These are phyloP conservation scores for Raddia guianensis DNA, from an alignment of 176 grass and related monocot species.

Conservation along the genomic window DNA sequence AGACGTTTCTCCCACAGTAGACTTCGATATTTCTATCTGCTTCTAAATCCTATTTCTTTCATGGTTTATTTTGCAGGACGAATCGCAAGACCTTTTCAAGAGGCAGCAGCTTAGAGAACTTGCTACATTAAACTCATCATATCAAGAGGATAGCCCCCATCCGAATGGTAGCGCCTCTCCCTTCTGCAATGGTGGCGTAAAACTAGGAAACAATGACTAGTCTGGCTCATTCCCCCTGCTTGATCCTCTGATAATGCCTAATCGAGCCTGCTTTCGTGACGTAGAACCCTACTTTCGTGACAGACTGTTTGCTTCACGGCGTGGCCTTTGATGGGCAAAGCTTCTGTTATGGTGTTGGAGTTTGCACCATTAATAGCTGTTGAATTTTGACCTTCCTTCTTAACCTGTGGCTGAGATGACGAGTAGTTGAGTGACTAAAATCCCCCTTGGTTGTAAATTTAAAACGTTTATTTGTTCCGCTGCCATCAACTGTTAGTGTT, in stretches of 20 bases:
- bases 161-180: conserved; percentile 49
- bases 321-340: conserved; percentile 53
- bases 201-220: conserved; percentile 60
- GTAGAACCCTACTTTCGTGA: conserved; percentile 38
- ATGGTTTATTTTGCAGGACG: conserved; percentile 41
- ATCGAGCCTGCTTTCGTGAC: conserved; percentile 39
- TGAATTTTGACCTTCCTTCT: conserved; percentile 57
- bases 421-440: conserved; percentile 22
- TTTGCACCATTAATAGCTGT: conserved; percentile 27
- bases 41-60: neutral
- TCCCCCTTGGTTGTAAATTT: conserved; percentile 46
- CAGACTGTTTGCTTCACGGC: conserved; percentile 9
- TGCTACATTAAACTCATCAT: conserved; percentile 61
- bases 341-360: conserved; percentile 50
- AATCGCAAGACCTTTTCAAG: conserved; percentile 66
- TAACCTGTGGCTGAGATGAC: conserved; percentile 48
- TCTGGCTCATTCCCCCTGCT: conserved; percentile 15
- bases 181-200: conserved; percentile 62
- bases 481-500: conserved; percentile 33
- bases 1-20: neutral
- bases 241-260: conserved; percentile 37
- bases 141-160: conserved; percentile 57
- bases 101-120: conserved; percentile 68
- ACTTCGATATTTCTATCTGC: neutral
- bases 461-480: conserved; percentile 59